Evolutionary conservation across 768 basidiomycete genomes (phyloP).

Genomic region (Hypholoma fasciculare): DNA sequence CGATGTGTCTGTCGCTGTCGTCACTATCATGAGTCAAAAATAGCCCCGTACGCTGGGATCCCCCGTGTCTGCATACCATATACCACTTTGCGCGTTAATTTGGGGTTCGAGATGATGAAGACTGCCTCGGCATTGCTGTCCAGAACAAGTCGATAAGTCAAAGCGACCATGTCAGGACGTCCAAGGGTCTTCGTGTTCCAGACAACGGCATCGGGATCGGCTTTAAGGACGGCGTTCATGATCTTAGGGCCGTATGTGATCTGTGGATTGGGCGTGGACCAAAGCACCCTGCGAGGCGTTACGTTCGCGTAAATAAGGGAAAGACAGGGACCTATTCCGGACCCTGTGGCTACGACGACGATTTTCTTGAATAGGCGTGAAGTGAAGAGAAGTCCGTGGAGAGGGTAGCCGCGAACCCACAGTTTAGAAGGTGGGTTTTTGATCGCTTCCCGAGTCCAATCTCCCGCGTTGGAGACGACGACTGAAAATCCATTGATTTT

Average conservation of each 20-base stretch:
- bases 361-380: conserved; percentile 49
- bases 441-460: conserved; percentile 55
- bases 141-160: conserved; percentile 36
- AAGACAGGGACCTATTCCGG: conserved; percentile 50
- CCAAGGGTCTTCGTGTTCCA: conserved; percentile 40
- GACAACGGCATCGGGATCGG: conserved; percentile 38
- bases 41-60: conserved; percentile 40
- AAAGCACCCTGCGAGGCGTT: conserved; percentile 37
- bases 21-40: conserved; percentile 36
- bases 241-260: conserved; percentile 41
- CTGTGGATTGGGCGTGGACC: conserved; percentile 41
- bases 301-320: conserved; percentile 35
- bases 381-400: conserved; percentile 49
- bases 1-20: too few species aligned
- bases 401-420: conserved; percentile 55
- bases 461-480: conserved; percentile 55
- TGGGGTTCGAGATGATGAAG: conserved; percentile 41
- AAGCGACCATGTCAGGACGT: conserved; percentile 39
- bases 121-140: conserved; percentile 41
- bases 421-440: conserved; percentile 48
- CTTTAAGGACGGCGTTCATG: conserved; percentile 36
- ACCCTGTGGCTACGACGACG: conserved; percentile 55
- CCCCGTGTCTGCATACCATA: conserved; percentile 41
- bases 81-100: conserved; percentile 38
- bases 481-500: conserved; percentile 45